These are phyloP conservation scores for Penicillium macrosclerotiorum DNA, from an alignment of 495 filamentous ascomycete genomes.

Conservation along the genomic window DNA sequence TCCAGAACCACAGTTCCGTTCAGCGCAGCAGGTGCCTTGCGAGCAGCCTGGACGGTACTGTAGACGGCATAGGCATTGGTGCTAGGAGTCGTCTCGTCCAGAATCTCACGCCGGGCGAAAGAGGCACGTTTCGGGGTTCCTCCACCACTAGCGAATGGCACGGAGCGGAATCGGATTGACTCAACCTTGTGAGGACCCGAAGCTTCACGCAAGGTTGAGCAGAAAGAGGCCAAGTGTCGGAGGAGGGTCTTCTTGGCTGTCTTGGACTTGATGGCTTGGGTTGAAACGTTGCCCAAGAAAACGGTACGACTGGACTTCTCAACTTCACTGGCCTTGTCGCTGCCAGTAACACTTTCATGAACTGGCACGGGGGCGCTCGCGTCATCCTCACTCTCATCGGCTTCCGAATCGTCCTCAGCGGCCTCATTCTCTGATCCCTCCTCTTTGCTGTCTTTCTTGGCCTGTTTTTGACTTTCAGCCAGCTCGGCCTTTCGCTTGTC, in stretches of 20 bases:
- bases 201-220: conserved; percentile 42
- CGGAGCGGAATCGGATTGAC: conserved; percentile 90
- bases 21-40: conserved; percentile 70
- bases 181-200: conserved; percentile 67
- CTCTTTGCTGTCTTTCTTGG: conserved; percentile 10
- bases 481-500: conserved; percentile 36
- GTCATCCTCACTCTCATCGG: conserved; percentile 22
- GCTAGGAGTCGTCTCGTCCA: conserved; percentile 85
- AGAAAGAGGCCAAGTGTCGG: conserved; percentile 61
- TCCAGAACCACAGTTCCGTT: conserved; percentile 84
- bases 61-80: conserved; percentile 96
- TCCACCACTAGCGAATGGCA: conserved; percentile 66
- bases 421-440: conserved; percentile 16
- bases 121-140: conserved; percentile 88
- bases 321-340: conserved; percentile 53
- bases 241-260: conserved; percentile 72
- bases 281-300: conserved; percentile 90
- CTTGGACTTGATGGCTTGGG: conserved; percentile 75
- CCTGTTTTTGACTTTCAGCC: conserved; percentile 23
- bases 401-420: conserved; percentile 9
- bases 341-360: conserved; percentile 54
- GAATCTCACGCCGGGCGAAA: conserved; percentile 75
- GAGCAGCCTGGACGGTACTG: conserved; percentile 65
- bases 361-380: conserved; percentile 37
- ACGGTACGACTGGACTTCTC: conserved; percentile 89